phyloP scores from a whole-genome alignment of 1,284 basidiomycete species.

The Cutaneotrichosporon arboriforme region DNA sequence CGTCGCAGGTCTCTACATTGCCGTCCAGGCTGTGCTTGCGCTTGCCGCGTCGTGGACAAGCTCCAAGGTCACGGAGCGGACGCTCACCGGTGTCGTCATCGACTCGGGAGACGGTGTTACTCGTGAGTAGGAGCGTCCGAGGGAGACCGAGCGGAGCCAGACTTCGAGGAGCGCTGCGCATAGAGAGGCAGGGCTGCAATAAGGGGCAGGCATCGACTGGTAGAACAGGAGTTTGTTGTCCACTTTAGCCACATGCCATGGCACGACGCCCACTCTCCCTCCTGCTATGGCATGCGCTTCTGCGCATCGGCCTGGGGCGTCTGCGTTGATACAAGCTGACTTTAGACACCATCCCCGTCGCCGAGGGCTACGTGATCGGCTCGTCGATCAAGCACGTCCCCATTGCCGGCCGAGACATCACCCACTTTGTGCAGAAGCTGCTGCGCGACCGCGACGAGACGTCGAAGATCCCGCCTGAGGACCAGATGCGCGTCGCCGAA shows the following conservation, averaged over 20 bases:
- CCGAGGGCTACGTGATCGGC: constrained; percentile 98
- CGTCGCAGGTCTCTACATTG: constrained; percentile 85
- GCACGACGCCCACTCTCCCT: too few species aligned
- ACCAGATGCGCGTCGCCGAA: constrained; percentile 84
- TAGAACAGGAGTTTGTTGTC: too few species aligned
- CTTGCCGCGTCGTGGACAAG: constrained; percentile 97
- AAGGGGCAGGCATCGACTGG: too few species aligned
- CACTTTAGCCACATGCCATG: too few species aligned
- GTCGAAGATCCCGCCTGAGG: constrained; percentile 86
- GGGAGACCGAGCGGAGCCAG: too few species aligned
- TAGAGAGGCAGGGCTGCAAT: too few species aligned
- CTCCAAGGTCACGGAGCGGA: constrained; percentile 84
- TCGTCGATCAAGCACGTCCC: constrained; percentile 99
- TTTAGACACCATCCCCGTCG: constrained; percentile 50
- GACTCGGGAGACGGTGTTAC: constrained; percentile 99
- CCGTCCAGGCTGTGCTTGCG: constrained; percentile 97
- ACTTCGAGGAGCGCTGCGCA: too few species aligned
- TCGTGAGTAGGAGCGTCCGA: constrained; percentile 48
- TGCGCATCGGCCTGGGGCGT: too few species aligned
- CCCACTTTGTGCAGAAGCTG: constrained; percentile 93
- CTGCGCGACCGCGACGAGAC: constrained; percentile 94
- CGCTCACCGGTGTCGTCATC: constrained; percentile 94
- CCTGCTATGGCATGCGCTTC: too few species aligned
- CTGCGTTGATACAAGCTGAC: too few species aligned
- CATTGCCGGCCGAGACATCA: constrained; percentile 95